Conservation (phyloP, 345 rosid species). For the Linum usitatissimum region DNA sequence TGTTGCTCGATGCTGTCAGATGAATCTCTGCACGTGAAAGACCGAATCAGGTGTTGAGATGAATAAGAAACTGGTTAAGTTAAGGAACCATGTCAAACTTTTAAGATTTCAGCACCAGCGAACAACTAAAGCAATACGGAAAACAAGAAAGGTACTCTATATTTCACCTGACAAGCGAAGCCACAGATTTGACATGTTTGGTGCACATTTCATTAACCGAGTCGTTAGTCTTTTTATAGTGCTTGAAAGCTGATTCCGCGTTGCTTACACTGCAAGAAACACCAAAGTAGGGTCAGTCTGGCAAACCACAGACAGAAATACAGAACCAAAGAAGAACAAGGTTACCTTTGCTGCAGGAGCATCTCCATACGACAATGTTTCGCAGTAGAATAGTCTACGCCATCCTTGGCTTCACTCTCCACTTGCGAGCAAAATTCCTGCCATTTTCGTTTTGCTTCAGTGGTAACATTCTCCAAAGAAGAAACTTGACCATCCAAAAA, state of each 20-base stretch:
- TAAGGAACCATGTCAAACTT: too few relatives aligned
- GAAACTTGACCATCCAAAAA: conserved; percentile 60
- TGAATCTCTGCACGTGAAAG: conserved; percentile 36
- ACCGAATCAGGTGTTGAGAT: not conserved
- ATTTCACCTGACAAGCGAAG: conserved; percentile 45
- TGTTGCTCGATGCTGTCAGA: conserved; percentile 58
- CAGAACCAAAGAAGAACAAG: not conserved
- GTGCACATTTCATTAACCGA: conserved; percentile 48
- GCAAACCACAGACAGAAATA: not conserved
- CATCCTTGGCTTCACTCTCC: conserved; percentile 55
- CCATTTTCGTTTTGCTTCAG: conserved; percentile 97
- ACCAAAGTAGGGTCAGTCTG: conserved; percentile 4
- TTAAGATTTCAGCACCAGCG: too few relatives aligned
- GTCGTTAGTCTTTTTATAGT: conserved; percentile 41
- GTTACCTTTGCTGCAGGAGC: conserved; percentile 70
- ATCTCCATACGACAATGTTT: conserved; percentile 93
- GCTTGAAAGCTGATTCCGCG: conserved; percentile 61
- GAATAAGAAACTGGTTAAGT: not conserved
- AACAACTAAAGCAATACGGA: not conserved
- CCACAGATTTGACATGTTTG: conserved; percentile 37
- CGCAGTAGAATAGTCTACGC: conserved; percentile 63
- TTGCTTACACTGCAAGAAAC: conserved; percentile 39
- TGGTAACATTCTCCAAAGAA: conserved; percentile 44
- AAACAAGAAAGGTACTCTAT: not conserved
- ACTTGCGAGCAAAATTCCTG: conserved; percentile 62